Evolutionary conservation across 2,329 filamentous ascomycete genomes (phyloP).

Genomic region (Fusarium keratoplasticum): DNA sequence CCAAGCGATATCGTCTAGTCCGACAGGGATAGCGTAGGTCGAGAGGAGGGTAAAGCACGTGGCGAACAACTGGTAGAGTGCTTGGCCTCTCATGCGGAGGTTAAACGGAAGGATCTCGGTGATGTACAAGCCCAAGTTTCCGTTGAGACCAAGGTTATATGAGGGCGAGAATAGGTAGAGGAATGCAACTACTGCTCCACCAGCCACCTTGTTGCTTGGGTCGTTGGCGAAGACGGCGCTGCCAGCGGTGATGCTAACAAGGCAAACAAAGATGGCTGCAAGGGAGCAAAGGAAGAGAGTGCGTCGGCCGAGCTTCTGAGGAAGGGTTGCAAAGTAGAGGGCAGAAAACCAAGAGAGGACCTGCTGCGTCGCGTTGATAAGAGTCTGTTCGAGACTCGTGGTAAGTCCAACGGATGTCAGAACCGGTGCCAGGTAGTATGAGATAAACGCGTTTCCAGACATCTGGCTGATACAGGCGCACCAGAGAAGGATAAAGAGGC

Average conservation of each 20-base stretch:
- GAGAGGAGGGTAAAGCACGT: slow-evolving; percentile 15
- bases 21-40: slow-evolving; percentile 28
- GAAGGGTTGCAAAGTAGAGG: slow-evolving; percentile 47
- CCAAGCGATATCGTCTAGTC: slow-evolving; percentile 22
- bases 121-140: slow-evolving; percentile 13
- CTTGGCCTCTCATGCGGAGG: slow-evolving; percentile 24
- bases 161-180: neutral
- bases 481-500: slow-evolving; percentile 35
- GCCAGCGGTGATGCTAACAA: neutral
- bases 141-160: neutral
- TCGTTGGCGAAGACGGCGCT: neutral
- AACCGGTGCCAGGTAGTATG: slow-evolving; percentile 53
- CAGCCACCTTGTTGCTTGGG: neutral
- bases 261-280: neutral
- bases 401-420: slow-evolving; percentile 52
- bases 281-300: slow-evolving; percentile 3
- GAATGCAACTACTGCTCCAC: neutral
- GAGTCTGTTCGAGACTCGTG: slow-evolving; percentile 50
- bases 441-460: neutral
- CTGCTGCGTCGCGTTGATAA: slow-evolving; percentile 45
- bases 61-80: slow-evolving; percentile 11
- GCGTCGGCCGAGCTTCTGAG: slow-evolving; percentile 24
- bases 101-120: slow-evolving; percentile 42
- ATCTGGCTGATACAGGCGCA: neutral
- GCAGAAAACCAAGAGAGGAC: slow-evolving; percentile 48